Evolutionary conservation across 805 yeast species (phyloP), one percentile per base, ranked within the genome.

Genomic region (Priceomyces castillae): DNA sequence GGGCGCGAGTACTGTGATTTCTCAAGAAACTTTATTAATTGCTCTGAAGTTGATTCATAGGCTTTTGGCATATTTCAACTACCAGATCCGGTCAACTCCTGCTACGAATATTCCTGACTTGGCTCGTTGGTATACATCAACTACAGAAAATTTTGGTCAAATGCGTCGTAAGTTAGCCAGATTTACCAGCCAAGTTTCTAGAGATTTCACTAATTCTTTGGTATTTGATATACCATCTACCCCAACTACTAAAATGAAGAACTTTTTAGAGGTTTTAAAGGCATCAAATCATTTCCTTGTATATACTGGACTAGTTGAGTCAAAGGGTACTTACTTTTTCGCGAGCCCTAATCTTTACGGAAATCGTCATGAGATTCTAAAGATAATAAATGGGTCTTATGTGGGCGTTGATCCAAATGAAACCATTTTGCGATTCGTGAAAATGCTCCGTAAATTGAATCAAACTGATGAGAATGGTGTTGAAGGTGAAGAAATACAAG

Each of bases 141-240:
- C 84, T 2, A 75, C 84, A 44, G 94, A 85, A 51, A 84, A 81
- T 46, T 77, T 82, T 54, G 90, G 89, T 22, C 81, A 82, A 37
- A 63, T 88, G 46, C 85, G 94, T 55, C 80, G 98, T 54, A 88
- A 88, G 56, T 74, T 92, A 36, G 77, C 85, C 30, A 80, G 97
- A 54, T 88, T 94, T 54, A 79, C 86, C 30, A 76, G 81, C 30
- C 77, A 78, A 20, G 68, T 89, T 22, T 78, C 84, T 7, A 75
- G 80, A 42, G 80, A 83, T 34, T 87, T 88, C 52, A 86, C 84
- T 46, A 90, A 90, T 56, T 77, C 94, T 17, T 75, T 76, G 57
- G 77, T 73, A 46, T 84, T 80, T 60, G 78, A 79, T 31, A 60
- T 84, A 34, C 73, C 69, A 0, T 46, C 60, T 3, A 48, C 56